phyloP scores from a whole-genome alignment of 2,329 filamentous ascomycete genomes.

The Lasiodiplodia sp. region DNA sequence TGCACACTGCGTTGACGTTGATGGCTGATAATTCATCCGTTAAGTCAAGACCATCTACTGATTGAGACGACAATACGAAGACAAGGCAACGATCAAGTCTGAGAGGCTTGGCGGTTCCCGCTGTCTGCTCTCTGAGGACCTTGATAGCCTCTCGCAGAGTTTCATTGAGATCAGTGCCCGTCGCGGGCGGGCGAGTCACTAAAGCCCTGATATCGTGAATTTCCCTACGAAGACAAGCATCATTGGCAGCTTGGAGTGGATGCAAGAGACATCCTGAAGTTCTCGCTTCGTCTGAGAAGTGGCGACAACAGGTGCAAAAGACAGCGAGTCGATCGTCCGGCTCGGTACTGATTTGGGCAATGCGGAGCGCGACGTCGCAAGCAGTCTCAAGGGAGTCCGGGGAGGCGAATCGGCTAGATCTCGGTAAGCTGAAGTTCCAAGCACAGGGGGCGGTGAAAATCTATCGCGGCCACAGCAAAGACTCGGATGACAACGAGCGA shows the following conservation, averaged over 20 bases:
- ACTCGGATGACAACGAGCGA: background rate
- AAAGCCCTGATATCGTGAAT: slow-evolving; percentile 27
- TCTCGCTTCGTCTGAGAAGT: slow-evolving; percentile 16
- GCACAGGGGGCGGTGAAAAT: background rate
- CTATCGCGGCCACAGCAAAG: background rate
- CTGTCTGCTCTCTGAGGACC: slow-evolving; percentile 9
- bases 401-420: slow-evolving; percentile 30
- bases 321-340: slow-evolving; percentile 32
- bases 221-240: slow-evolving; percentile 19
- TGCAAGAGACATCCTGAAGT: slow-evolving; percentile 30
- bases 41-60: slow-evolving; percentile 16
- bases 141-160: slow-evolving; percentile 30
- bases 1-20: slow-evolving; percentile 27
- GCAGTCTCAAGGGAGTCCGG: slow-evolving; percentile 29
- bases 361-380: slow-evolving; percentile 26
- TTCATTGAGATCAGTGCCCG: slow-evolving; percentile 19
- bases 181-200: slow-evolving; percentile 10
- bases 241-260: slow-evolving; percentile 26
- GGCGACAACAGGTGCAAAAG: slow-evolving; percentile 33
- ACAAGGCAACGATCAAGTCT: slow-evolving; percentile 29
- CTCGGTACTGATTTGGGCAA: slow-evolving; percentile 19
- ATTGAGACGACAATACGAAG: slow-evolving; percentile 34
- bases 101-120: slow-evolving; percentile 16
- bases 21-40: slow-evolving; percentile 5
- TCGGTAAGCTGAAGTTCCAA: slow-evolving; percentile 18